Base-by-base conservation (phyloP, 805 yeast genomes). In the Candida schatavii region DNA sequence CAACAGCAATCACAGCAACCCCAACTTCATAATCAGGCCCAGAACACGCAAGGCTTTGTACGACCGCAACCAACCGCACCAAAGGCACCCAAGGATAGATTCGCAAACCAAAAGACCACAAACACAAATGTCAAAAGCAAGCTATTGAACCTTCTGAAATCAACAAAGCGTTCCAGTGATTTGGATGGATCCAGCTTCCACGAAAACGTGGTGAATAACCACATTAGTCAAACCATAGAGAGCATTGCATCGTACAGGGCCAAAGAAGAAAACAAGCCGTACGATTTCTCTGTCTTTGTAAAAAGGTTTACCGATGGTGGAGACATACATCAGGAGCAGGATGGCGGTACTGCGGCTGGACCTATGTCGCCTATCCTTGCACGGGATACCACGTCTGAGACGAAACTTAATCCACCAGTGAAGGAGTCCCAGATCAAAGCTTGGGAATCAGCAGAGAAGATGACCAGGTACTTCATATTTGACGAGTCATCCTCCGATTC, bases 401-500 rank as follows among this genome's bases (percentile, higher is more conserved):
- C 17, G 17, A 48, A 9, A 47, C 40, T 22, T 52, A 50, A 13
- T 50, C 55, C 37, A n/a, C 64, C 66, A 18, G 50, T 68, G 7
- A 69, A 64, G 49, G 66, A 64, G 32, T 64, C 72, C n/a, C 74
- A 68, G 47, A 55, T 69, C 10, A 59, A 61, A 39, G 74, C 74
- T 15, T 70, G 75, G 75, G 74, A 70, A 45, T 59, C 66, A 21
- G 74, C 73, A 1, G 74, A 70, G 44, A 62, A 64, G 46, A 59
- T 66, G 33, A 59, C 64, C 42, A 49, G 54, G 20, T 67, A 60
- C 40, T 46, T 68, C 26, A 66, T 70, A 2, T 68, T 69, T 43
- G 68, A 64, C 35, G 52, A 54, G 37, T 54, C 55, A 13, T 52
- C 56, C 20, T 53, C 51, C 13, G 56, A 51, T 26, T 59, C 42